These are phyloP conservation scores for Jaapia argillacea DNA, from an alignment of 768 basidiomycete species.

Conservation along the genomic window DNA sequence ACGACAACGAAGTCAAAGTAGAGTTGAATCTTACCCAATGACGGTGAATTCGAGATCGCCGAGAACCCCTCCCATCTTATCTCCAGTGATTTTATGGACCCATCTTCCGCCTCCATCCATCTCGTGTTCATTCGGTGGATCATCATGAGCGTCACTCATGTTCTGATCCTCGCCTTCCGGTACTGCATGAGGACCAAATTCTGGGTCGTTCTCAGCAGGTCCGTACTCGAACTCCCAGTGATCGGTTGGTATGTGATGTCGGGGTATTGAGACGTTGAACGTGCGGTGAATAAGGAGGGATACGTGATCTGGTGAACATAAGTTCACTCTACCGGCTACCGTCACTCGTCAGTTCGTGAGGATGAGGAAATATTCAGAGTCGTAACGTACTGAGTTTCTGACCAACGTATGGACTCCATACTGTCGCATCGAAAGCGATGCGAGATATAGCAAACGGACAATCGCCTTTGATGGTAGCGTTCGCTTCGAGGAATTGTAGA, in stretches of 20 bases:
- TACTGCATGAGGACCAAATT: conserved; percentile 33
- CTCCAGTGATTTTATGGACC: conserved; percentile 65
- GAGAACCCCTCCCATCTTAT: conserved; percentile 55
- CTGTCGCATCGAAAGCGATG: conserved; percentile 70
- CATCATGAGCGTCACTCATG: conserved; percentile 11
- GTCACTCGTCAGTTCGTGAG: background rate
- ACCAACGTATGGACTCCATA: conserved; percentile 83
- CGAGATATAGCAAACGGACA: conserved; percentile 77
- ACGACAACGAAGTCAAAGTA: conserved; percentile 6
- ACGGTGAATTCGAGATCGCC: conserved; percentile 77
- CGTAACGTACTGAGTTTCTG: conserved; percentile 63
- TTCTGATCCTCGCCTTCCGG: conserved; percentile 19
- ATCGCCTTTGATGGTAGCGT: conserved; percentile 64
- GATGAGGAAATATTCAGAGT: background rate
- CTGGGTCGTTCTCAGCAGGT: conserved; percentile 71
- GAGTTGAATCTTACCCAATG: conserved; percentile 52
- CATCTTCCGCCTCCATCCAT: conserved; percentile 60
- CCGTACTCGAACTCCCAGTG: conserved; percentile 84
- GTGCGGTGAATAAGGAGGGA: conserved; percentile 84
- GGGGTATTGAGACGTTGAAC: conserved; percentile 93
- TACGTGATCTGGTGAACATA: conserved; percentile 88
- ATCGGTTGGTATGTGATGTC: conserved; percentile 77
- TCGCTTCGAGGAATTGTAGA: conserved; percentile 51
- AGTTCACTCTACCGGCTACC: conserved; percentile 74
- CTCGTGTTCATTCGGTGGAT: conserved; percentile 15